phyloP scores from a whole-genome alignment of 371 early-diverging fungal species.

The Chytridium lagenaria region DNA sequence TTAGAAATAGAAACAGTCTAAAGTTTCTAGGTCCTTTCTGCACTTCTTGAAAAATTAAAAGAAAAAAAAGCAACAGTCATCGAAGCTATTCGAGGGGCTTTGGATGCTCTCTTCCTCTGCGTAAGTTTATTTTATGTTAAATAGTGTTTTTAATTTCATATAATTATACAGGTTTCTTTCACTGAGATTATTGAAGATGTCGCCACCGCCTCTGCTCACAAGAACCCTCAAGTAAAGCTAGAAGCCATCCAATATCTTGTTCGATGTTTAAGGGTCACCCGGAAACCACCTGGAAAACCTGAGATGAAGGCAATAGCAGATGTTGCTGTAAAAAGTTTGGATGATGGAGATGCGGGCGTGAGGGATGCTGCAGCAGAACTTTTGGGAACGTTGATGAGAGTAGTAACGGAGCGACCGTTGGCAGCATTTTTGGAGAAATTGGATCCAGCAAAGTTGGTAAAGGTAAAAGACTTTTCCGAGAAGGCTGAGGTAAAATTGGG shows the following conservation, averaged over 20 bases:
- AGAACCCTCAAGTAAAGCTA: constrained; percentile 89
- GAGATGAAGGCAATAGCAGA: constrained; percentile 82
- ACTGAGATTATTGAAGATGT: constrained; percentile 77
- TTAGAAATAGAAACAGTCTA: background rate
- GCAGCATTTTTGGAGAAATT: constrained; percentile 76
- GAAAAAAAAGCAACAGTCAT: constrained; percentile 90
- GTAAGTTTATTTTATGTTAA: too few species aligned
- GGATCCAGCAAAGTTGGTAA: constrained; percentile 85
- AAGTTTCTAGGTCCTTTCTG: constrained; percentile 48
- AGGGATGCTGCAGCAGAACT: constrained; percentile 88
- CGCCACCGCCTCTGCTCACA: constrained; percentile 71
- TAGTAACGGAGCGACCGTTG: constrained; percentile 80
- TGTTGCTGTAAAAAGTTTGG: constrained; percentile 70
- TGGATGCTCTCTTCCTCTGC: constrained; percentile 84
- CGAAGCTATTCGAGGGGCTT: constrained; percentile 76
- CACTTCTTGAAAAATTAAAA: constrained; percentile 88
- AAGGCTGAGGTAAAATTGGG: constrained; percentile 67
- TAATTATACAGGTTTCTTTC: constrained; percentile 2
- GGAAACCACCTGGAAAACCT: constrained; percentile 71
- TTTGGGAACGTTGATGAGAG: constrained; percentile 88
- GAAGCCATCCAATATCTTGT: constrained; percentile 75
- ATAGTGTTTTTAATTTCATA: background rate
- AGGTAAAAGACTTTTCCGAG: constrained; percentile 84
- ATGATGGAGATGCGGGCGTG: constrained; percentile 86
- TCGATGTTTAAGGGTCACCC: constrained; percentile 72